phyloP scores from a whole-genome alignment of 2,329 filamentous ascomycete genomes.

The Cryphonectria japonica region DNA sequence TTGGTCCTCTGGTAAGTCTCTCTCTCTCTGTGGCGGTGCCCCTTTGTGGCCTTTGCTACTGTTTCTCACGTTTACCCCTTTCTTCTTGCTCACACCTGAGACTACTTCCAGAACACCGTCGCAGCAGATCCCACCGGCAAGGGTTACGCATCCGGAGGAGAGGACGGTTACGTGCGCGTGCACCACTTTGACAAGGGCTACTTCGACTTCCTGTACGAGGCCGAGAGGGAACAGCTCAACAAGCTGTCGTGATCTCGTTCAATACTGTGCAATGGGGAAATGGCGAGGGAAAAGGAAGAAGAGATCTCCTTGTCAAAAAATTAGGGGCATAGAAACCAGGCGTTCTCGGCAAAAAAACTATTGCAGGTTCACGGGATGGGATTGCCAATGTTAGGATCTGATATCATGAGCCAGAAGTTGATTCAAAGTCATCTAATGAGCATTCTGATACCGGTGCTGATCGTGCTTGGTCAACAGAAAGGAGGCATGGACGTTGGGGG shows the following conservation, averaged over 20 bases:
- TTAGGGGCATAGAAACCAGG: slow-evolving; percentile 29
- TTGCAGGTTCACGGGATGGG: slow-evolving; percentile 7
- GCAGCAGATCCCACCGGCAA: slow-evolving; percentile 90
- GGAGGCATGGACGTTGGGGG: background rate
- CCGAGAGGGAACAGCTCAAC: slow-evolving; percentile 79
- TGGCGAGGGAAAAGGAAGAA: slow-evolving; percentile 7
- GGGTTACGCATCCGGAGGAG: slow-evolving; percentile 91
- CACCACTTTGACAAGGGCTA: slow-evolving; percentile 99
- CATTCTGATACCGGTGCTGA: slow-evolving; percentile 8
- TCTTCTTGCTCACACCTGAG: background rate
- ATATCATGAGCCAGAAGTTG: slow-evolving; percentile 19
- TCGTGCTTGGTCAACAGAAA: background rate
- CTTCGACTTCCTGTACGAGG: slow-evolving; percentile 98
- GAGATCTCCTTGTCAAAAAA: slow-evolving; percentile 24
- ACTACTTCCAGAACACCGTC: slow-evolving; percentile 72
- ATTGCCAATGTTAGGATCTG: slow-evolving; percentile 20
- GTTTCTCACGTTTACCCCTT: background rate
- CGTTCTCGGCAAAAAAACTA: slow-evolving; percentile 26
- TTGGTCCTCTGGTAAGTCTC: slow-evolving; percentile 73
- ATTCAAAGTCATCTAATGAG: slow-evolving; percentile 21
- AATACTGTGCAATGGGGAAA: background rate
- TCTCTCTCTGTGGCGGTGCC: too few species aligned
- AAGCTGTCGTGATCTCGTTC: slow-evolving; percentile 36
- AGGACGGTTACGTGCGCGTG: slow-evolving; percentile 97
- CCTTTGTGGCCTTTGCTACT: too few species aligned